Conservation (phyloP, 2,329 filamentous ascomycete genomes). For the Penicillium sp. region DNA sequence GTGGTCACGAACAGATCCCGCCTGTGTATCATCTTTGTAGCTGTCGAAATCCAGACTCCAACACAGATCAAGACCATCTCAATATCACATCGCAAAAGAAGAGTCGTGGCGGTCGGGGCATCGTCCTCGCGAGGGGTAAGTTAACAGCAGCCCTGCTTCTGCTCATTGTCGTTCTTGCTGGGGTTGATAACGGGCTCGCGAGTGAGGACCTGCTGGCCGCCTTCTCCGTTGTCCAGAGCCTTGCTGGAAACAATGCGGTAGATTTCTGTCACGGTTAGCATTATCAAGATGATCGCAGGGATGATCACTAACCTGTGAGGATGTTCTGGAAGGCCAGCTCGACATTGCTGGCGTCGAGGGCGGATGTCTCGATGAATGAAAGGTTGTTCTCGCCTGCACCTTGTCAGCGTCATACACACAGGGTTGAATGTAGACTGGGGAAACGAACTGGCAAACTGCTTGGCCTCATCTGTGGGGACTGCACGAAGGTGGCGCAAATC, state of each 20-base stretch:
- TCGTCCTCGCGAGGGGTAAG: constrained; percentile 23
- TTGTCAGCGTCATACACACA: constrained; percentile 22
- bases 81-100: constrained; percentile 43
- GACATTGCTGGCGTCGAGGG: constrained; percentile 97
- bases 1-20: constrained; percentile 32
- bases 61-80: constrained; percentile 40
- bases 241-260: constrained; percentile 99
- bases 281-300: constrained; percentile 2
- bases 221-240: constrained; percentile 87
- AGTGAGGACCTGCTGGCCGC: constrained; percentile 73
- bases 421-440: background rate
- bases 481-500: constrained; percentile 98
- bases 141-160: constrained; percentile 60
- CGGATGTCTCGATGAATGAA: constrained; percentile 98
- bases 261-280: constrained; percentile 68
- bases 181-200: constrained; percentile 80
- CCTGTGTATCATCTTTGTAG: constrained; percentile 37
- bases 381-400: constrained; percentile 88
- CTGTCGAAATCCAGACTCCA: constrained; percentile 38
- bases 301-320: constrained; percentile 74
- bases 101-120: constrained; percentile 37
- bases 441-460: constrained; percentile 86
- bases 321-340: constrained; percentile 99
- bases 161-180: constrained; percentile 75
- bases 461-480: constrained; percentile 96